phyloP scores from a whole-genome alignment of 805 yeast genomes.

The Teunomyces lycoperdinae region DNA sequence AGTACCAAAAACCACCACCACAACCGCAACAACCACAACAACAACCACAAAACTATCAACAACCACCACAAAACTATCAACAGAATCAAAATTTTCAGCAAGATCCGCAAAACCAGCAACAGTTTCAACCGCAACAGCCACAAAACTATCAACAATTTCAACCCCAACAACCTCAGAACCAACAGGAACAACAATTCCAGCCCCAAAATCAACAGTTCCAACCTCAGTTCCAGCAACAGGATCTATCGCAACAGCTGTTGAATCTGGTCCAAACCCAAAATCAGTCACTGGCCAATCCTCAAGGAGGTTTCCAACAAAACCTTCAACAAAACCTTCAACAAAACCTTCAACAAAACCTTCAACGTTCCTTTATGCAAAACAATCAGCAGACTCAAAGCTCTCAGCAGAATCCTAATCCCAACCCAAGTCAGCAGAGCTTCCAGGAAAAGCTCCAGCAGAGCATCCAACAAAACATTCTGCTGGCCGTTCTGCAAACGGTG shows the following conservation, averaged over 20 bases:
- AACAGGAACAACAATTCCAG: background rate
- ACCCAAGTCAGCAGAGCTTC: background rate
- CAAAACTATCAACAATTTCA: background rate
- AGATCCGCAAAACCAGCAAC: conserved; percentile 1
- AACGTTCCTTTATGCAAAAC: background rate
- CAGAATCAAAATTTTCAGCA: background rate
- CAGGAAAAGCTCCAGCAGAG: conserved; percentile 6
- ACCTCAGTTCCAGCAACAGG: background rate
- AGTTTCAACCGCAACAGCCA: conserved; percentile 4
- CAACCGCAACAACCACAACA: background rate
- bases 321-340: background rate
- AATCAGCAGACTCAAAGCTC: background rate
- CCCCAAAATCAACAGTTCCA: background rate
- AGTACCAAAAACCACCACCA: conserved; percentile 4
- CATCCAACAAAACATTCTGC: background rate
- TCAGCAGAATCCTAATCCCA: background rate
- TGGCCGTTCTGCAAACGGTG: background rate
- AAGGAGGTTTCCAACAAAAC: background rate
- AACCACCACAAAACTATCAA: background rate
- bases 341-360: background rate
- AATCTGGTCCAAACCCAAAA: background rate
- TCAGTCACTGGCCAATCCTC: background rate
- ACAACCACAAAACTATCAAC: background rate
- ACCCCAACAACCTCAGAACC: background rate
- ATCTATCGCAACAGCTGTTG: background rate